Evolutionary conservation across 225 moss, liverwort and hornwort genomes (phyloP), one percentile per base, ranked within the genome.

Genomic region (Anthoceros angustus): DNA sequence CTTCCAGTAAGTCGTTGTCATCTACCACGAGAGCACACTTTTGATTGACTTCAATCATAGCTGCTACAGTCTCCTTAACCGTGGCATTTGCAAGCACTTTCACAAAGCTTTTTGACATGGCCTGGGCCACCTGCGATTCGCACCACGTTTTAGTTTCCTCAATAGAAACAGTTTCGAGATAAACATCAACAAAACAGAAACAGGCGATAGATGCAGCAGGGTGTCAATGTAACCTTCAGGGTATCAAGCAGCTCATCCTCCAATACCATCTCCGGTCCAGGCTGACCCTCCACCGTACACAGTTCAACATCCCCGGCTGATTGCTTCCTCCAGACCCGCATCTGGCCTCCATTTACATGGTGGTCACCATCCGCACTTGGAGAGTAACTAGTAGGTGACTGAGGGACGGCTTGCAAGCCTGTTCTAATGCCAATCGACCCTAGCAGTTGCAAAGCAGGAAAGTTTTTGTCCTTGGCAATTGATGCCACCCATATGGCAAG

Each of bases 401-500:
- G 68, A 75, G 43, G 48, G 38, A 68, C 25, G 43, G 41, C 55
- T 55, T 55, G 55, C 55, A 55, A 18, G 7, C 55, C 55, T 55
- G 55, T 55, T 55, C 55, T 55, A 18, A 55, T 55, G 18, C 55
- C 55, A 20, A 55, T 23, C 18, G 55, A 55, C 5, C 55, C 55
- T 20, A 55, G n/a, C 7, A 55, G 55, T 20, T 55, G 55, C 10
- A 55, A 15, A 32, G 77, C 48, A 63, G 75, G 62, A 20, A 75
- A 74, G 63, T 78, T 72, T 42, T 78, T 78, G 62, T 78, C 78
- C 23, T 89, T 98, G 41, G 88, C 81, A 4, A 98, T 66, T 0
- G 88, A 78, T 48, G 92, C 98, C 64, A 98, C 89, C 98, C 98
- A 98, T 46, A 98, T 92, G 66, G 98, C 98, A 62, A 98, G 76